A percentile compares a stretch with the other conserved stretches of the same genome.
Conservation (phyloP, 805 yeast genomes). For the Candida tammaniensis region DNA sequence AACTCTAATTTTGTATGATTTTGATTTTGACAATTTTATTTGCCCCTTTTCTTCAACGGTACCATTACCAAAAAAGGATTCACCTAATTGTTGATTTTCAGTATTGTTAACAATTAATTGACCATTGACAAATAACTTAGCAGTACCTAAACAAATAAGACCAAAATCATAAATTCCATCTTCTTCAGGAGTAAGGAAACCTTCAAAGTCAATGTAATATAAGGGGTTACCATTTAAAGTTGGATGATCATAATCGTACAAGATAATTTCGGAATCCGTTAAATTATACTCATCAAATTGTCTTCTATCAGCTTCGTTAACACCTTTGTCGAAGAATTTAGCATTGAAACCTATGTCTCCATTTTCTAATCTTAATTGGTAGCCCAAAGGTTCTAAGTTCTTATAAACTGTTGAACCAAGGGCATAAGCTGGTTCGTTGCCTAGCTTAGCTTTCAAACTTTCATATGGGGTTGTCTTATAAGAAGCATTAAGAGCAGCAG, state of each 20-base stretch:
- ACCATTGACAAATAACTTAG: slow-evolving; percentile 49
- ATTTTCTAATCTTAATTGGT: slow-evolving; percentile 10
- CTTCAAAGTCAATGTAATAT: slow-evolving; percentile 44
- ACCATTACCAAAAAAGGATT: slow-evolving; percentile 45
- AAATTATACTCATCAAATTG: slow-evolving; percentile 18
- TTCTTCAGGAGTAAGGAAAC: slow-evolving; percentile 43
- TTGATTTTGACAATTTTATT: slow-evolving; percentile 40
- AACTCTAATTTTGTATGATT: slow-evolving; percentile 40
- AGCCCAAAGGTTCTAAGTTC: slow-evolving; percentile 24
- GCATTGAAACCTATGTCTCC: background rate
- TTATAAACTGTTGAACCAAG: slow-evolving; percentile 28
- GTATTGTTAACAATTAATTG: slow-evolving; percentile 53
- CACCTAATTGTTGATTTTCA: slow-evolving; percentile 47
- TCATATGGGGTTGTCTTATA: slow-evolving; percentile 24
- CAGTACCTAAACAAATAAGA: slow-evolving; percentile 50
- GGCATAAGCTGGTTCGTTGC: slow-evolving; percentile 19
- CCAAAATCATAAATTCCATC: slow-evolving; percentile 52
- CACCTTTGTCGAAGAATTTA: background rate
- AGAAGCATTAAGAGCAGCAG: slow-evolving; percentile 25
- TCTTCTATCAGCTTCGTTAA: slow-evolving; percentile 8
- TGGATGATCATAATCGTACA: slow-evolving; percentile 18
- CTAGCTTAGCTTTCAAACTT: slow-evolving; percentile 13
- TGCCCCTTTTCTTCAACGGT: slow-evolving; percentile 48
- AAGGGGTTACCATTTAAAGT: slow-evolving; percentile 15
- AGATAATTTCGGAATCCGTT: slow-evolving; percentile 15